Evolutionary conservation across 2,329 filamentous ascomycete species (phyloP), one percentile per base, ranked within the genome.

Genomic region (Colletotrichum lini): DNA sequence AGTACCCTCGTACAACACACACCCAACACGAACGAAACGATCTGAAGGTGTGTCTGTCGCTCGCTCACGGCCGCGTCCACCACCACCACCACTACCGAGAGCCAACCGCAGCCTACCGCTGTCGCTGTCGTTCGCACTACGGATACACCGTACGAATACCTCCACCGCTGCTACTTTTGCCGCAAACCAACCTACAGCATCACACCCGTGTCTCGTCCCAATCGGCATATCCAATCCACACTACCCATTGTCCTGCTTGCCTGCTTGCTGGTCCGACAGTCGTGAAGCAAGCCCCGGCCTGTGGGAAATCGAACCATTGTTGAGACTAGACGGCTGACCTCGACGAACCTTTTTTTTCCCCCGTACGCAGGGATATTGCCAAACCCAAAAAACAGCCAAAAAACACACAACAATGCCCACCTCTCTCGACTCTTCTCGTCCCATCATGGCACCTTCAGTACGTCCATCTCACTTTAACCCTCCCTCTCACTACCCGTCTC

Each of bases 371-470:
- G 68, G 64, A 71, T 68, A 58, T 42, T 52, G 57, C 52, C 6
- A 44, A 68, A 71, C 42, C 50, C 61, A 59, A 53, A 71, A 52
- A 38, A 38, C 35, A 38, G 35, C 35, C 35, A 38, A 38, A 65
- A 66, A 40, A 30, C 23, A 30, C 35, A 47, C 18, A 67, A 78
- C 74, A 67, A 90, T 90, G 88, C 87, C 88, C 78, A 79, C 84
- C 72, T 90, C 88, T n/a, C 77, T 90, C 69, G 88, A 90, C 67
- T 90, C 88, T 54, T 84, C 87, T 65, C 87, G 88, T 78, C 88
- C 88, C 76, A 90, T 90, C 79, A 90, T 90, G 88, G 87, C 87
- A 71, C 86, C 88, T 58, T 90, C 88, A 77, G 88, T 90, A 88
- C 66, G 88, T 88, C 72, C 9, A 38, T 38, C 35, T 38, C 35